These are phyloP conservation scores for Geotrichum carabidarum DNA, from an alignment of 1,139 yeast species.

Conservation along the genomic window DNA sequence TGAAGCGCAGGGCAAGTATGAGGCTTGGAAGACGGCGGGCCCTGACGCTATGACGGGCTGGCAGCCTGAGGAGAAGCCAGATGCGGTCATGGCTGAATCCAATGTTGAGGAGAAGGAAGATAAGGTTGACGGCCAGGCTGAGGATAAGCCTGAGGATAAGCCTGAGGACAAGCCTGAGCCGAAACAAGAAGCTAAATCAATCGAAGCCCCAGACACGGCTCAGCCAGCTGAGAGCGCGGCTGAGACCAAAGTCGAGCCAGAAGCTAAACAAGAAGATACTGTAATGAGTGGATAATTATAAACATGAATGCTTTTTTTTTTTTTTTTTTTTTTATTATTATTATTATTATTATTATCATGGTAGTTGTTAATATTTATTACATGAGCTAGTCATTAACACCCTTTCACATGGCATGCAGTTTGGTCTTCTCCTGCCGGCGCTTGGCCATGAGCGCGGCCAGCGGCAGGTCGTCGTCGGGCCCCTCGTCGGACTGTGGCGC, in stretches of 20 bases:
- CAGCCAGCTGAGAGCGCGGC: not conserved
- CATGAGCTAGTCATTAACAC: not conserved
- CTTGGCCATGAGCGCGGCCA: slow-evolving; percentile 20
- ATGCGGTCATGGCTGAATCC: not conserved
- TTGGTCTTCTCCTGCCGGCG: slow-evolving; percentile 18
- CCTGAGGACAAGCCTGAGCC: not conserved
- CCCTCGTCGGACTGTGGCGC: not conserved
- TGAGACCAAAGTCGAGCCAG: not conserved
- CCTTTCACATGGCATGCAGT: slow-evolving; percentile 7
- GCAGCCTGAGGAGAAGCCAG: not conserved
- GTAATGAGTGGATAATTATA: slow-evolving; percentile 28
- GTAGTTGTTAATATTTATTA: not conserved
- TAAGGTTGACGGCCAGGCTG: not conserved
- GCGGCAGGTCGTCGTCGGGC: slow-evolving; percentile 19
- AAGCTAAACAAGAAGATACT: slow-evolving; percentile 26
- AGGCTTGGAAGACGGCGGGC: slow-evolving; percentile 18
- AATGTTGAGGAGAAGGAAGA: not conserved
- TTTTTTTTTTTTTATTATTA: slow-evolving; percentile 3
- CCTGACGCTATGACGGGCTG: slow-evolving; percentile 13
- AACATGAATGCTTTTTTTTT: not conserved
- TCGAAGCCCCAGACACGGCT: not conserved
- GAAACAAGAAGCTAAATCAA: not conserved
- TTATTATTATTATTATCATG: not conserved
- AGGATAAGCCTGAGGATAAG: not conserved
- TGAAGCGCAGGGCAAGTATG: slow-evolving; percentile 24